phyloP scores from a whole-genome alignment of 768 basidiomycete genomes.

The Agrocybe pediades region DNA sequence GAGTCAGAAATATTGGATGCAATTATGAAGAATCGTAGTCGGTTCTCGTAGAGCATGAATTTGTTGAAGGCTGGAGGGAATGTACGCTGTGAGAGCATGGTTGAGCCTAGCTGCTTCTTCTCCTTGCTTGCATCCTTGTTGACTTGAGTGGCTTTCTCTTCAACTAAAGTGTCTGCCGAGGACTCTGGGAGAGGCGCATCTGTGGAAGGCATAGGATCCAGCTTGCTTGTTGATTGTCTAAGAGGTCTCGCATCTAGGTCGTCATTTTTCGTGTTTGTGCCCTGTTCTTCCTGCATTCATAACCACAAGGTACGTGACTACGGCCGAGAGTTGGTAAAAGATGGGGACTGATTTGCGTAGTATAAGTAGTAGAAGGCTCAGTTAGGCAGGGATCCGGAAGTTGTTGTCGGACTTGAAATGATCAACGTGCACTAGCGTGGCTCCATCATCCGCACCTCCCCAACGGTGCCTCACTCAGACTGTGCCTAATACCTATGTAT shows the following conservation, averaged over 20 bases:
- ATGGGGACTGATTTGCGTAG: too few species aligned
- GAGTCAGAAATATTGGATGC: constrained; percentile 89
- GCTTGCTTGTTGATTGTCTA: not conserved
- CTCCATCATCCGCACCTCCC: too few species aligned
- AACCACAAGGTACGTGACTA: not conserved
- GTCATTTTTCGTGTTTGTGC: not conserved
- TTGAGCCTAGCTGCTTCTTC: not conserved
- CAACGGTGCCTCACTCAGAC: too few species aligned
- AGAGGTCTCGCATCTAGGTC: not conserved
- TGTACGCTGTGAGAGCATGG: not conserved
- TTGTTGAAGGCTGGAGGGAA: constrained; percentile 62
- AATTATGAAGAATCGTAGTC: constrained; percentile 87
- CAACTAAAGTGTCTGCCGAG: not conserved
- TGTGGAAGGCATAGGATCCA: not conserved
- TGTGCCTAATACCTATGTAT: too few species aligned
- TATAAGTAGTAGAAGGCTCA: too few species aligned
- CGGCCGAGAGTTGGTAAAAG: too few species aligned
- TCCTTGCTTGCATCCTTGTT: not conserved
- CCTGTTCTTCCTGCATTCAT: not conserved
- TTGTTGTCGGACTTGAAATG: too few species aligned
- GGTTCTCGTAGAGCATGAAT: constrained; percentile 93
- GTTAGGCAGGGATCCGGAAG: too few species aligned
- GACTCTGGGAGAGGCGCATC: not conserved
- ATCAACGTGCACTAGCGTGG: too few species aligned
- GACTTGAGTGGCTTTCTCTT: not conserved